These are phyloP conservation scores for Lophium mytilinum DNA, from an alignment of 495 filamentous ascomycete genomes.

Conservation along the genomic window DNA sequence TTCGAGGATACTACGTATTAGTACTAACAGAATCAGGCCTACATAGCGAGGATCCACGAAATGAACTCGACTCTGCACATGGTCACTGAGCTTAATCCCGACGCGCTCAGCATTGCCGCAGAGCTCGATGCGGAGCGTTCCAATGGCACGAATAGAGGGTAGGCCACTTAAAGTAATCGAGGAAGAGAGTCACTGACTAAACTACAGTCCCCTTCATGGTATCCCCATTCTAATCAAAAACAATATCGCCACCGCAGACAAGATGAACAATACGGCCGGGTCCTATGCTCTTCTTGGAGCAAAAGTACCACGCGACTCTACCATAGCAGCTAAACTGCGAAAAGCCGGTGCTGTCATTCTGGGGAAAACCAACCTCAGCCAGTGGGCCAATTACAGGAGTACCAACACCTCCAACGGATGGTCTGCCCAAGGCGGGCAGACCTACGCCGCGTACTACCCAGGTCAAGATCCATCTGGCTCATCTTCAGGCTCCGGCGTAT, in stretches of 20 bases:
- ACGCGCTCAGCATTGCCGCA: conserved; percentile 44
- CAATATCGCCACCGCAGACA: conserved; percentile 63
- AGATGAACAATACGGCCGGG: conserved; percentile 61
- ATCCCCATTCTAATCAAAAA: conserved; percentile 63
- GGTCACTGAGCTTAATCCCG: conserved; percentile 52
- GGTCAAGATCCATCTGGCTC: conserved; percentile 47
- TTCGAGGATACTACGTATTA: not conserved
- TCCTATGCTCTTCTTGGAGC: conserved; percentile 43
- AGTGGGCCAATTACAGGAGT: conserved; percentile 50
- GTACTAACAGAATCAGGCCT: conserved; percentile 33
- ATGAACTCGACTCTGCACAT: conserved; percentile 44
- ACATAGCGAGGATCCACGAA: conserved; percentile 45
- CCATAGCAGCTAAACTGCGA: conserved; percentile 34
- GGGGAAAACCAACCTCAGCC: conserved; percentile 46
- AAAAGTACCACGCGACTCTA: conserved; percentile 28
- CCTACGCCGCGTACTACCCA: conserved; percentile 43
- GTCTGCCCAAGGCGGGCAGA: conserved; percentile 47
- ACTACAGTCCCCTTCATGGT: conserved; percentile 50
- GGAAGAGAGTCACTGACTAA: not conserved
- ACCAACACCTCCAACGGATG: conserved; percentile 46
- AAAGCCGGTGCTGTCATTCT: conserved; percentile 38
- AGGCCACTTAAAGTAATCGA: not conserved
- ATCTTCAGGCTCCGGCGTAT: conserved; percentile 46
- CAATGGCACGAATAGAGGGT: conserved; percentile 39
- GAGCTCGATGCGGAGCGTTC: conserved; percentile 45